Percentiles rank a stretch among this genome's conserved stretches.
phyloP scores from a whole-genome alignment of 202 grass and related monocot genomes.

The Setaria viridis region DNA sequence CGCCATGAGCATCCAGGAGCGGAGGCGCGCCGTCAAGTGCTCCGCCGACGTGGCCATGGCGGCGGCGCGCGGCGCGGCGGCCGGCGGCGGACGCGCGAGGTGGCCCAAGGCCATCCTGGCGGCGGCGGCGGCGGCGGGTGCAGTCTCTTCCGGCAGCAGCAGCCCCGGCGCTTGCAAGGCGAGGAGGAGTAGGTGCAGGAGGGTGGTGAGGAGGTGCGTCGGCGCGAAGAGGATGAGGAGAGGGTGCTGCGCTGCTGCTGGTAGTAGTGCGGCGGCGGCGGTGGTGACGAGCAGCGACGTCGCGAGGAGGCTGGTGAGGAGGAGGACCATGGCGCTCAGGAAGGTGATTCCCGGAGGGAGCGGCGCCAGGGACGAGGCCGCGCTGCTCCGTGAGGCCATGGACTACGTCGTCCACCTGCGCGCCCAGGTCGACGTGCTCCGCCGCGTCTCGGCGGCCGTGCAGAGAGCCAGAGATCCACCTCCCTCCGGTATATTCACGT shows the following conservation, averaged over 20 bases:
- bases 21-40: conserved; percentile 64
- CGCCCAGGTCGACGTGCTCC: conserved; percentile 76
- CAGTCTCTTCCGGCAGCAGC: not conserved
- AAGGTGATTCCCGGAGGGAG: conserved; percentile 71
- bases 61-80: conserved; percentile 34
- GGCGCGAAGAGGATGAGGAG: conserved; percentile 14
- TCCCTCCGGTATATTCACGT: not conserved
- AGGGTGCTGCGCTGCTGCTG: not conserved
- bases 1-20: conserved; percentile 50
- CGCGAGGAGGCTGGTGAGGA: conserved; percentile 57
- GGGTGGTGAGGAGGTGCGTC: conserved; percentile 25
- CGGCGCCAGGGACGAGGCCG: conserved; percentile 44
- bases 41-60: conserved; percentile 74
- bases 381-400: conserved; percentile 63
- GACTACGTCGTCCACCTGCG: conserved; percentile 75
- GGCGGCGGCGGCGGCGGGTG: not conserved
- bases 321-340: conserved; percentile 60
- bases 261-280: not conserved
- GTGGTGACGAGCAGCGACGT: conserved; percentile 6
- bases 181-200: conserved; percentile 41
- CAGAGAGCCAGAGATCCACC: conserved; percentile 39
- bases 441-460: conserved; percentile 48
- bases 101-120: conserved; percentile 52
- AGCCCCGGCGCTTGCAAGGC: not conserved
- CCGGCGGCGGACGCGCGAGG: not conserved